A percentile compares a stretch with the other conserved stretches of the same genome.
phyloP scores from a whole-genome alignment of 768 basidiomycete species.

The Xerocomellus dryophilus region DNA sequence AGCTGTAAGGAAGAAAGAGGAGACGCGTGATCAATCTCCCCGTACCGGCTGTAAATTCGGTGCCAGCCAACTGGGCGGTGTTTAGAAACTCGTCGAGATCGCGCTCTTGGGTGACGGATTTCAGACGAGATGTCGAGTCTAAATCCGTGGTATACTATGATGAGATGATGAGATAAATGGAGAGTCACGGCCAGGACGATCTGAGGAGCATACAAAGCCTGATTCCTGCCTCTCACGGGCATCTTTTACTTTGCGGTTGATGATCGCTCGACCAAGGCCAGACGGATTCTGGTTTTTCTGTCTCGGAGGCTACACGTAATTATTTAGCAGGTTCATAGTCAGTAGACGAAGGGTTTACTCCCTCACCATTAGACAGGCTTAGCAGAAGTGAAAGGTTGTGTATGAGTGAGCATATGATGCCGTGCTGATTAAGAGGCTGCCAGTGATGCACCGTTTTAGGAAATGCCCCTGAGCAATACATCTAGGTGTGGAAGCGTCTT shows the following conservation, averaged over 20 bases:
- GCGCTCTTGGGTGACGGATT: constrained; percentile 92
- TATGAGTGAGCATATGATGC: too few species aligned
- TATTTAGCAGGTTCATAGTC: neutral
- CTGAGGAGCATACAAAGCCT: constrained; percentile 52
- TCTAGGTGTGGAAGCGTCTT: too few species aligned
- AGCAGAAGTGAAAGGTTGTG: neutral
- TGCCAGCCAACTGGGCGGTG: constrained; percentile 91
- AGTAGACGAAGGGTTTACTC: neutral
- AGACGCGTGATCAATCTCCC: neutral
- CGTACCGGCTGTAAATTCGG: constrained; percentile 93
- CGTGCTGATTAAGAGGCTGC: constrained; percentile 12
- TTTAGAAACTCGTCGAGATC: constrained; percentile 95
- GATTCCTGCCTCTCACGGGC: constrained; percentile 39
- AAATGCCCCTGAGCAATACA: constrained; percentile 5
- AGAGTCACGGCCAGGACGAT: neutral
- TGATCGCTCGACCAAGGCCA: constrained; percentile 92
- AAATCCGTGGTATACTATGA: constrained; percentile 68
- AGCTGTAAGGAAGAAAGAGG: constrained; percentile 1
- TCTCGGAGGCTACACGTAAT: constrained; percentile 48
- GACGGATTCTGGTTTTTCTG: constrained; percentile 63
- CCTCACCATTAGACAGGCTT: constrained; percentile 15
- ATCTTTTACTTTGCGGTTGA: constrained; percentile 71
- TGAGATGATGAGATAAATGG: constrained; percentile 25
- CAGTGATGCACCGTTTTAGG: constrained; percentile 9
- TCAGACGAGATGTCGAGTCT: constrained; percentile 63